Evolutionary conservation across 352 stramenopile genomes (phyloP).

Genomic region (Phytophthora chlamydospora): DNA sequence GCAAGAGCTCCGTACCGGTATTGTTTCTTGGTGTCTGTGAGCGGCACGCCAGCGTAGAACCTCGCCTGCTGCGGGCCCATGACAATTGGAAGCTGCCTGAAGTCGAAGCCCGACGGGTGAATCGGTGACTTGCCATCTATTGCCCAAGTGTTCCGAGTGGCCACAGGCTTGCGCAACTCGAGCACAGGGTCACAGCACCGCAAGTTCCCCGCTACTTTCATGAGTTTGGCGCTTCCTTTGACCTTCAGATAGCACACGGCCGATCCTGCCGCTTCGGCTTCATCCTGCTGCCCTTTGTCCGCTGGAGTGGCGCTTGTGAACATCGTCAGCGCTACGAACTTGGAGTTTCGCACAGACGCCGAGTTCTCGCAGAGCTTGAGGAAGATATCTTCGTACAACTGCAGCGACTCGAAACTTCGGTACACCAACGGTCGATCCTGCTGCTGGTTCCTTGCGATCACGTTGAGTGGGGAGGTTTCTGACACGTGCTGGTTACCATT

Average conservation of each 20-base stretch:
- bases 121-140: conserved; percentile 27
- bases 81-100: conserved; percentile 68
- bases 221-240: conserved; percentile 48
- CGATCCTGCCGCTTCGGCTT: conserved; percentile 20
- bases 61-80: conserved; percentile 66
- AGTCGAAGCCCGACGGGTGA: conserved; percentile 48
- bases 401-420: conserved; percentile 37
- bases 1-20: conserved; percentile 64
- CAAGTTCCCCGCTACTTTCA: conserved; percentile 62
- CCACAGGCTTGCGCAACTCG: conserved; percentile 41
- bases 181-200: conserved; percentile 77
- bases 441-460: conserved; percentile 1
- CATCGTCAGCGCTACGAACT: conserved; percentile 68
- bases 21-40: conserved; percentile 48
- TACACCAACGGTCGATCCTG: conserved; percentile 34
- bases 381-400: conserved; percentile 61
- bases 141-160: conserved; percentile 55
- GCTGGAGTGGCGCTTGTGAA: conserved; percentile 32
- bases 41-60: conserved; percentile 76
- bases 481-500: conserved; percentile 39
- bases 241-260: conserved; percentile 59
- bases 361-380: conserved; percentile 61
- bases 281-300: conserved; percentile 15
- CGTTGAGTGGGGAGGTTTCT: not conserved
- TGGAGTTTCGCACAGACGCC: conserved; percentile 41